Evolutionary conservation across 75 land plant species (phyloP).

Genomic region (Pseudotsuga menziesii): DNA sequence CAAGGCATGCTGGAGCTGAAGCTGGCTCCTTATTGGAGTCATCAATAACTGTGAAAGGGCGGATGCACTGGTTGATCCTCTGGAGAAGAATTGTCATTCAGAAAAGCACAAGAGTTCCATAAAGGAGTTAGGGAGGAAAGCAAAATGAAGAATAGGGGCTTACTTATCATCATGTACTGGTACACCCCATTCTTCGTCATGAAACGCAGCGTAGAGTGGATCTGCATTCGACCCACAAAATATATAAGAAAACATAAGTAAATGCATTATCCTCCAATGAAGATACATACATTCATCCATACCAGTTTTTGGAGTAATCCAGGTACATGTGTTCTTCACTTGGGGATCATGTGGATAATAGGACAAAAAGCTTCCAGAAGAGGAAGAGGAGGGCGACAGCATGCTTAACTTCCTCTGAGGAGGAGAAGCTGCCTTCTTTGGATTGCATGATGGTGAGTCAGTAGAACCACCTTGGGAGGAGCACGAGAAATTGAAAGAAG

Average conservation of each 20-base stretch:
- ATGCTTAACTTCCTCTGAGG: neutral
- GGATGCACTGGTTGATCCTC: too few relatives aligned
- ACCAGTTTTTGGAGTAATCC: conserved; percentile 9
- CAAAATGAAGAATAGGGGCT: conserved; percentile 11
- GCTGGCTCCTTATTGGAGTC: too few relatives aligned
- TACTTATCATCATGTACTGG: conserved; percentile 93
- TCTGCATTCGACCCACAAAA: conserved; percentile 33
- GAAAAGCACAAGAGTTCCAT: neutral
- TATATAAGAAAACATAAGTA: neutral
- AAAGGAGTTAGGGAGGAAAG: neutral
- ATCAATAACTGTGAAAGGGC: too few relatives aligned
- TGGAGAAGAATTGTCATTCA: neutral
- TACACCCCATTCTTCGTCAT: conserved; percentile 92
- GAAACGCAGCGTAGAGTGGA: conserved; percentile 63
- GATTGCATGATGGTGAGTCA: neutral
- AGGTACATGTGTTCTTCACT: conserved; percentile 2
- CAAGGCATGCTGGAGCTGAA: too few relatives aligned
- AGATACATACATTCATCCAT: neutral
- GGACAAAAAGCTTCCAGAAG: too few relatives aligned
- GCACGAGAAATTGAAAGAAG: neutral
- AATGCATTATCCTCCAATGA: neutral
- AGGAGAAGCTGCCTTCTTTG: neutral
- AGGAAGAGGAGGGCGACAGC: too few relatives aligned
- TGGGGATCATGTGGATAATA: neutral
- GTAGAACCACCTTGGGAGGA: neutral